Evolutionary conservation across 2,329 filamentous ascomycete genomes (phyloP), one percentile per base, ranked within the genome.

Genomic region (Beauveria sp.): DNA sequence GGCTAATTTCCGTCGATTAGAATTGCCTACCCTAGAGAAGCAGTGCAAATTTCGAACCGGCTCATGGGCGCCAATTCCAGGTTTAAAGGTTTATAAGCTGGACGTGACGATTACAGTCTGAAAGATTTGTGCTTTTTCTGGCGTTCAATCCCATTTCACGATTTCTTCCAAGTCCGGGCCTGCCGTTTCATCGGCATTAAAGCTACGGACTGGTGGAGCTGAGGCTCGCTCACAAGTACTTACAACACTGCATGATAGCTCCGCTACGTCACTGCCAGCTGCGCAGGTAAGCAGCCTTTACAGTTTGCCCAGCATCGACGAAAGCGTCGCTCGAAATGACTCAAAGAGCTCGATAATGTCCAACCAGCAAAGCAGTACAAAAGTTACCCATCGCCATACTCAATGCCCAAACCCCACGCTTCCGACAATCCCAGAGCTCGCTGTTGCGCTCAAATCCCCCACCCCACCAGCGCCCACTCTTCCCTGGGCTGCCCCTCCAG

Each of bases 11-110:
- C 34, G 5, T 38, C 5, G 9, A 34, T 9, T 10, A 38, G 7
- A 3, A 26, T 46, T n/a, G 47, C 57, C 56, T 59, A 59, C 57
- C 57, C 57, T 59, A n/a, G 57, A 59, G 45, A 26, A 16, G 7
- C 42, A 14, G n/a, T n/a, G 54, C 40, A 12, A 20, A 26, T 40
- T 28, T 42, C 26, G 7, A 10, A 0, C 8, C 34, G 1, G 34
- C 30, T 54, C 4, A 8, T 71, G 69, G 54, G 66, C 46, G 57
- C 26, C 58, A n/a, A 24, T 28, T 24, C 14, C 9, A 34, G 16
- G 50, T 24, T 43, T 43, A 5, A 12, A 34, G 4, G 12, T 6
- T 9, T 26, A 43, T 26, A 2, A 38, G 34, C 12, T 38, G 34
- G 10, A 34, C 30, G 30, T 34, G 34, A 16, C 1, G 12, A 5